Conservation (phyloP, 176 grass and related monocot species). For the Typha latifolia region DNA sequence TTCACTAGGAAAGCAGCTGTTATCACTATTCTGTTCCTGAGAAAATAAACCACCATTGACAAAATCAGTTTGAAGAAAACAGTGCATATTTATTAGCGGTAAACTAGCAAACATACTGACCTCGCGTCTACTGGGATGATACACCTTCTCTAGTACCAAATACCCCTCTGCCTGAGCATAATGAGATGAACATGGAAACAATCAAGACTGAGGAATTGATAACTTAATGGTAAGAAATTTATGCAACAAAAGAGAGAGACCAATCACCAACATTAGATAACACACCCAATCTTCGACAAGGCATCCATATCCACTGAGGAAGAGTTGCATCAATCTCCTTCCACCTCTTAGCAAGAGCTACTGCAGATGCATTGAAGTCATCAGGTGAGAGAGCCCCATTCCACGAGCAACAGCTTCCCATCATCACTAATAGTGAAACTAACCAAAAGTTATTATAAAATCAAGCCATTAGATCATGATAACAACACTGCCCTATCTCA, state of each 20-base stretch:
- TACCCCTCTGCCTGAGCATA: slow-evolving; percentile 47
- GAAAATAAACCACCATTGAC: slow-evolving; percentile 3
- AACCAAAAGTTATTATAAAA: too few relatives aligned
- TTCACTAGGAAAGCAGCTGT: neutral
- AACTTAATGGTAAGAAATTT: neutral
- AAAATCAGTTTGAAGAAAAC: slow-evolving; percentile 1
- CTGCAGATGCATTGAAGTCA: slow-evolving; percentile 46
- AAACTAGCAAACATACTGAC: slow-evolving; percentile 5
- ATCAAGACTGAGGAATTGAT: neutral
- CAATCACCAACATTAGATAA: slow-evolving; percentile 27
- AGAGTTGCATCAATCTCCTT: slow-evolving; percentile 35
- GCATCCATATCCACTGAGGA: slow-evolving; percentile 60
- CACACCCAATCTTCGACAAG: slow-evolving; percentile 32
- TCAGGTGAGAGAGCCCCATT: slow-evolving; percentile 37
- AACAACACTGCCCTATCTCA: too few relatives aligned
- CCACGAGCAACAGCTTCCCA: slow-evolving; percentile 32
- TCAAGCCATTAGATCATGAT: too few relatives aligned
- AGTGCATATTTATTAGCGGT: neutral
- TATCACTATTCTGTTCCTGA: slow-evolving; percentile 22
- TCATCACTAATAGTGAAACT: slow-evolving; percentile 7
- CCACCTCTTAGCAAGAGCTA: slow-evolving; percentile 48
- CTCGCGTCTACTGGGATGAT: slow-evolving; percentile 9
- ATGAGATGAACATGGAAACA: neutral
- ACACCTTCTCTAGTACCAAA: slow-evolving; percentile 49
- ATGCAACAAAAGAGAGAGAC: neutral